These are phyloP conservation scores for Pichia sp. DNA, from an alignment of 1,139 yeast genomes.

Conservation along the genomic window DNA sequence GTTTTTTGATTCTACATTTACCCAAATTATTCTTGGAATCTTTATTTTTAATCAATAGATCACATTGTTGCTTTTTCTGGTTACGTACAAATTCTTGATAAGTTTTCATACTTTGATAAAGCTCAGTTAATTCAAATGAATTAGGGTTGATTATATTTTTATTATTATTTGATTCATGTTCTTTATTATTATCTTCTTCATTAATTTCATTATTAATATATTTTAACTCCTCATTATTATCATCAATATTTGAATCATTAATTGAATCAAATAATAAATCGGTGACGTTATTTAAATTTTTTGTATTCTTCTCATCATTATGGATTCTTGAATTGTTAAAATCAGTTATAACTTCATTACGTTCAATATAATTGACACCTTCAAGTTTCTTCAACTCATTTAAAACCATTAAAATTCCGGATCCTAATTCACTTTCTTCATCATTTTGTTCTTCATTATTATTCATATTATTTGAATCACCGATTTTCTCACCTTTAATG, in stretches of 20 bases:
- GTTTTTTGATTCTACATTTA: slow-evolving; percentile 3
- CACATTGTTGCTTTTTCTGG: not conserved
- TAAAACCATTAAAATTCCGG: slow-evolving; percentile 6
- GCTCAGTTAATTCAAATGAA: slow-evolving; percentile 13
- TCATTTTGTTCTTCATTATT: not conserved
- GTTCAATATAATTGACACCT: slow-evolving; percentile 1
- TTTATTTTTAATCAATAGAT: no score
- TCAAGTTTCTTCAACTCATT: slow-evolving; percentile 4
- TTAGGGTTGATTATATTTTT: slow-evolving; percentile 9
- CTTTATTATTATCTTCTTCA: not conserved
- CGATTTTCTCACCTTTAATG: not conserved
- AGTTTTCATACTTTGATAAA: slow-evolving; percentile 12
- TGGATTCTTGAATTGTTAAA: not conserved
- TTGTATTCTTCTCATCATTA: not conserved
- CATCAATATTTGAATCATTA: slow-evolving; percentile 1
- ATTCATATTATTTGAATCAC: not conserved
- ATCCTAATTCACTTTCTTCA: slow-evolving; percentile 1
- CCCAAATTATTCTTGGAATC: no score
- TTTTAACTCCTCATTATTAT: not conserved
- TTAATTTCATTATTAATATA: not conserved
- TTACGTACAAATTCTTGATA: slow-evolving; percentile 5
- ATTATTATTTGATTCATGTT: not conserved
- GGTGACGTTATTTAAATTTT: slow-evolving; percentile 6
- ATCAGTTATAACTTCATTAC: not conserved
- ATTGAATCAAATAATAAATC: slow-evolving; percentile 14